Evolutionary conservation across 1,284 basidiomycete species (phyloP), one percentile per base, ranked within the genome.

Genomic region (Polyporus tsugae): DNA sequence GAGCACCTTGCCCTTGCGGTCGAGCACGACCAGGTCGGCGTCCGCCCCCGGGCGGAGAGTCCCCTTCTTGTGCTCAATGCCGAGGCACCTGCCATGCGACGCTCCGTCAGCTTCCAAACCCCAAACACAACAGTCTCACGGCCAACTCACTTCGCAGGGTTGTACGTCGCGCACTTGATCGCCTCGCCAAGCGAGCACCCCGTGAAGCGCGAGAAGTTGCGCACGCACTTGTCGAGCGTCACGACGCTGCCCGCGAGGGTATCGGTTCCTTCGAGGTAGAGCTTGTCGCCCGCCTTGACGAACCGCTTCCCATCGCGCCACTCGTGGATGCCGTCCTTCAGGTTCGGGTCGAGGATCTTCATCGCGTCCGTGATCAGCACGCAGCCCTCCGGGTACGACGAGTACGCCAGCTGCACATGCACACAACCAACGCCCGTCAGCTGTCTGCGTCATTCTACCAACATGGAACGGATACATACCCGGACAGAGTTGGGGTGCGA

Each of bases 301-400:
- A 96, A 90, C 7, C 87, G 85, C 73, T 90, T 88, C 15, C 90
- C 90, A 73, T 94, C 91, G 42, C 95, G 89, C 95, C 96, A 97
- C 75, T 92, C 89, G 78, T 97, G 92, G 35, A 93, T 81, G 10
- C 95, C 96, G 76, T 97, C 94, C 42, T 87, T 85, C 52, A 96
- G 87, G 74, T 90, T 84, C 2, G 95, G 95, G 79, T 97, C 95
- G 60, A 97, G 85, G 73, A 95, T 91, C 74, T 92, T 92, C 89
- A 95, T 92, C 3, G 94, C 94, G 80, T 97, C 95, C 0, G 95
- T 96, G 63, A 97, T 92, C 46, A 97, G 83, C 53, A 97, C 89
- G 75, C 95, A 97, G 0, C 95, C 93, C 13, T 94, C 90, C 1
- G 93, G 91, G 74, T 91, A 91, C 0, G 92, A 87, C 44, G 90